phyloP scores from a whole-genome alignment of 2,329 filamentous ascomycete species.

The Zalaria obscura region DNA sequence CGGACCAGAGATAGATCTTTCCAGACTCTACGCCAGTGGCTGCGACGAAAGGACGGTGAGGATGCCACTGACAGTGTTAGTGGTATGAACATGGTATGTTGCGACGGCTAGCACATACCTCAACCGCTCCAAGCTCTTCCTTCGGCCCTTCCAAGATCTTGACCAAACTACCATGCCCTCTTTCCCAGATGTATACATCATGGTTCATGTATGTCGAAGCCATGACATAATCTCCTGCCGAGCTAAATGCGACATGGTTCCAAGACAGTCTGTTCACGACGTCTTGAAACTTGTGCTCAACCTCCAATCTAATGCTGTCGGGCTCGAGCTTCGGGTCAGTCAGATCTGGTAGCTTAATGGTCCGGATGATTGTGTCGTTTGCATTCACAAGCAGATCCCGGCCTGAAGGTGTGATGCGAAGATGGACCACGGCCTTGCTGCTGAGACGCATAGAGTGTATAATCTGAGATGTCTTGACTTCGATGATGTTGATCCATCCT shows the following conservation, averaged over 20 bases:
- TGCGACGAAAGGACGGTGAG: conserved; percentile 69
- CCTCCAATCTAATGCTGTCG: conserved; percentile 73
- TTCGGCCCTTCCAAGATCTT: conserved; percentile 95
- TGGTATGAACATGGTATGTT: neutral
- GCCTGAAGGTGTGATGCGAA: conserved; percentile 73
- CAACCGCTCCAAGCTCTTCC: conserved; percentile 89
- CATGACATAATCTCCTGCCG: conserved; percentile 87
- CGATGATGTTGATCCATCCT: conserved; percentile 91
- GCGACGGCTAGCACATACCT: conserved; percentile 23
- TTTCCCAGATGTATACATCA: conserved; percentile 97
- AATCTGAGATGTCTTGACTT: conserved; percentile 63
- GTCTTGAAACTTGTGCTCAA: conserved; percentile 97
- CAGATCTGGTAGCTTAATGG: conserved; percentile 74
- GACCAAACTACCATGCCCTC: conserved; percentile 80
- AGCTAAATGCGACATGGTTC: conserved; percentile 95
- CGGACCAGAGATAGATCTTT: conserved; percentile 90
- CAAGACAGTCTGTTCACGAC: conserved; percentile 88
- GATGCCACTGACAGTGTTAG: conserved; percentile 55
- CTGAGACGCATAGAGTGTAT: conserved; percentile 86
- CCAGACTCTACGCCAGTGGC: conserved; percentile 89
- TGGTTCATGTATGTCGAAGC: conserved; percentile 97
- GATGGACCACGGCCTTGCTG: conserved; percentile 72
- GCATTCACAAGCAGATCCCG: conserved; percentile 83
- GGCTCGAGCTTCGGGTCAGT: conserved; percentile 51
- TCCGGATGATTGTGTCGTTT: conserved; percentile 87